Evolutionary conservation across 805 yeast genomes (phyloP).

Genomic region (Sungouiella blattae): DNA sequence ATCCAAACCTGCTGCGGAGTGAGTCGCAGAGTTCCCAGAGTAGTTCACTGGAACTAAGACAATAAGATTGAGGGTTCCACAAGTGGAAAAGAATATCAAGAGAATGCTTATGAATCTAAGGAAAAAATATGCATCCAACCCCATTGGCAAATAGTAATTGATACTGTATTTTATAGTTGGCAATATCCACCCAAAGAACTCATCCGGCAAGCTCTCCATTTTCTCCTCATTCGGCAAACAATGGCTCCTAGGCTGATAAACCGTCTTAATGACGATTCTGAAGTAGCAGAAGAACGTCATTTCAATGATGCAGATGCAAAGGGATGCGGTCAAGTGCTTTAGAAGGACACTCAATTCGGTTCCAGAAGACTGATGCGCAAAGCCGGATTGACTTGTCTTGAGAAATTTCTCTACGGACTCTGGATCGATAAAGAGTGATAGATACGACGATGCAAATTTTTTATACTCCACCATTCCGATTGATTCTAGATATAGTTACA

Average conservation of each 20-base stretch:
- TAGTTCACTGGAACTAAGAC: conserved; percentile 63
- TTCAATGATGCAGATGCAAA: conserved; percentile 53
- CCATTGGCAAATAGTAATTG: conserved; percentile 46
- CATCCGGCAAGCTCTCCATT: conserved; percentile 35
- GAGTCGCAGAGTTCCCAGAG: conserved; percentile 30
- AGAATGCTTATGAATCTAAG: conserved; percentile 56
- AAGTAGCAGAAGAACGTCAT: conserved; percentile 37
- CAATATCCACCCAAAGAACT: conserved; percentile 55
- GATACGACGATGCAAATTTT: conserved; percentile 23
- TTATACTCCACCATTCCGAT: too few relatives aligned
- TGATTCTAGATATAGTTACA: too few relatives aligned
- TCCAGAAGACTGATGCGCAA: conserved; percentile 58
- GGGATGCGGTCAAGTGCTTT: conserved; percentile 53
- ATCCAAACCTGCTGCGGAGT: conserved; percentile 54
- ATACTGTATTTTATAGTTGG: conserved; percentile 41
- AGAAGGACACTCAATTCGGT: conserved; percentile 54
- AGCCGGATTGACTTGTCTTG: conserved; percentile 53
- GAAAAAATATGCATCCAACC: conserved; percentile 75
- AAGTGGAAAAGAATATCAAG: conserved; percentile 45
- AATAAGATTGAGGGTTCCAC: conserved; percentile 55
- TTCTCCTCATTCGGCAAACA: conserved; percentile 40
- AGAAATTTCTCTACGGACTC: conserved; percentile 36
- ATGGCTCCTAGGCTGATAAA: conserved; percentile 56
- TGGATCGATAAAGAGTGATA: conserved; percentile 26
- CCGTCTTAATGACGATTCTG: conserved; percentile 23